These are phyloP conservation scores for Chlorella sp. DNA, from an alignment of 139 green algal genomes.

Conservation along the genomic window DNA sequence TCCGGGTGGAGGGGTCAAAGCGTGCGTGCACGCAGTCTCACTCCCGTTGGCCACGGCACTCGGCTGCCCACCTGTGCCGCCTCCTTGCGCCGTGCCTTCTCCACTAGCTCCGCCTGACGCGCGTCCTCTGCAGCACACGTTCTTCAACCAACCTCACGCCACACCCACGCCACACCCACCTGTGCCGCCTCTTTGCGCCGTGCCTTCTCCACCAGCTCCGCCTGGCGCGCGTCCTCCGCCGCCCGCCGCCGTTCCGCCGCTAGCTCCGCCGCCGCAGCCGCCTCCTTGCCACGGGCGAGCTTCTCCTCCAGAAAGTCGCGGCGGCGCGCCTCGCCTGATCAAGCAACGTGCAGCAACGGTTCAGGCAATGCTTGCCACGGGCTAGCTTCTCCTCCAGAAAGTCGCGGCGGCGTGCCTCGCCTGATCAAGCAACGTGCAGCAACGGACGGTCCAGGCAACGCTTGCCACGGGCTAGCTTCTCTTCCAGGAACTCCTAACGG, in stretches of 20 bases:
- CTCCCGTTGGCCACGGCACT: too few species aligned
- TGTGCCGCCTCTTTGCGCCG: constrained; percentile 34
- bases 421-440: too few species aligned
- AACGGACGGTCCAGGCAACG: neutral
- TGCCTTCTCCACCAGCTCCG: constrained; percentile 22
- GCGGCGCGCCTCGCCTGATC: constrained; percentile 29
- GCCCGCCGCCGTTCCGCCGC: constrained; percentile 28
- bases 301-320: constrained; percentile 30
- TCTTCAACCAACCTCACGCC: too few species aligned
- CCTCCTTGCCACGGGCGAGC: constrained; percentile 31
- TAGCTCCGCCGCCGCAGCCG: constrained; percentile 33
- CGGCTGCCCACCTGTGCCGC: constrained; percentile 37
- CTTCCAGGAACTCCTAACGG: constrained; percentile 26
- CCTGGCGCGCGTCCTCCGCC: constrained; percentile 26
- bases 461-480: constrained; percentile 33
- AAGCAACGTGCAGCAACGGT: too few species aligned
- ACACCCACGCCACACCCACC: too few species aligned
- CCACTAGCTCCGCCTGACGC: constrained; percentile 22
- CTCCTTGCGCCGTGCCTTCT: constrained; percentile 31
- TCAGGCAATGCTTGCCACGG: constrained; percentile 19
- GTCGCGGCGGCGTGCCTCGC: constrained; percentile 28
- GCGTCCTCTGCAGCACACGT: constrained; percentile 25
- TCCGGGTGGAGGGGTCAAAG: too few species aligned
- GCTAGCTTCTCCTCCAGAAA: constrained; percentile 33
- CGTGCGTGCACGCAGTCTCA: too few species aligned